phyloP scores from a whole-genome alignment of 2,329 filamentous ascomycete genomes.

The Penicillium sp. region DNA sequence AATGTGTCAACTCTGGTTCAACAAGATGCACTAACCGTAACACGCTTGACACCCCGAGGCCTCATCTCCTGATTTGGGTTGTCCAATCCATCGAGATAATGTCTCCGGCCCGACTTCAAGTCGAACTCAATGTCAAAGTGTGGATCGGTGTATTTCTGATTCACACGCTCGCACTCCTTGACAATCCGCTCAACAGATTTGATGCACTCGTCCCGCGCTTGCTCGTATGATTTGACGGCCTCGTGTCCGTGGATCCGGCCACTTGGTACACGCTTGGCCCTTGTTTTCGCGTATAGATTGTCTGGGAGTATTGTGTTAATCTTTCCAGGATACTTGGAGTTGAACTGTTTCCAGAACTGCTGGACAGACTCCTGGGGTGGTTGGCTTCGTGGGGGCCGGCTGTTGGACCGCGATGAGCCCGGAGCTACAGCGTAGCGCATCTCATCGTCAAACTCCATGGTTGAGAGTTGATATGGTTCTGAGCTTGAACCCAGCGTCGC shows the following conservation, averaged over 20 bases:
- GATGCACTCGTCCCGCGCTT: constrained; percentile 69
- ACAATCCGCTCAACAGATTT: constrained; percentile 61
- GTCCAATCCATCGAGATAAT: constrained; percentile 55
- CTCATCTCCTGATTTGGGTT: constrained; percentile 41
- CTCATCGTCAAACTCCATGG: constrained; percentile 36
- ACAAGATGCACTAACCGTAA: constrained; percentile 47
- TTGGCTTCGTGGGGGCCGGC: constrained; percentile 50
- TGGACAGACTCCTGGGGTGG: constrained; percentile 69
- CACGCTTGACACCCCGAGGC: constrained; percentile 74
- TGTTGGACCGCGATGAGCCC: constrained; percentile 35
- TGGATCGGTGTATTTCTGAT: constrained; percentile 84
- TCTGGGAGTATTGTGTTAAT: constrained; percentile 71
- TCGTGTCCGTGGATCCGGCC: constrained; percentile 58
- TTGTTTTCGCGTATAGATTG: constrained; percentile 64
- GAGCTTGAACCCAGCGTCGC: not conserved
- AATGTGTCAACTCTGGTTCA: not conserved
- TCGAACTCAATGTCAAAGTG: constrained; percentile 84
- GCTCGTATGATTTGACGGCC: constrained; percentile 69
- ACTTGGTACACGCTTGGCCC: constrained; percentile 58
- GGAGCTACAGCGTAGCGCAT: constrained; percentile 25
- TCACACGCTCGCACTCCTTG: constrained; percentile 69
- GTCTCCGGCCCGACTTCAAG: constrained; percentile 59
- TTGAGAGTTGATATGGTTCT: not conserved
- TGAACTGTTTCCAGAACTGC: constrained; percentile 74
- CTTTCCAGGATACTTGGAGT: constrained; percentile 70